Base-by-base conservation (phyloP, 805 yeast species). In the Starmerella geochares region DNA sequence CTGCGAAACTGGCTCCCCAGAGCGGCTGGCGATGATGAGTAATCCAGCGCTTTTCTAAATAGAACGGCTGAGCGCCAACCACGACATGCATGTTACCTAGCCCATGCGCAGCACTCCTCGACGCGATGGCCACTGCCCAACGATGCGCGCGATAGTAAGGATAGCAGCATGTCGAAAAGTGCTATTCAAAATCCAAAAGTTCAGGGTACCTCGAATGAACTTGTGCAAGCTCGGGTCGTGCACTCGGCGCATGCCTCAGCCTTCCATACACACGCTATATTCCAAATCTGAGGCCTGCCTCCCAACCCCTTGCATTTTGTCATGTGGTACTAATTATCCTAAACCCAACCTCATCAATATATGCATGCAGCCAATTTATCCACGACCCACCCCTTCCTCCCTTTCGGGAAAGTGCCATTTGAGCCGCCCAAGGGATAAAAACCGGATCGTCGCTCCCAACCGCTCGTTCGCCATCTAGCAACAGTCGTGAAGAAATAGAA, bases 281-380 rank as follows among this genome's bases (percentile, higher is more conserved):
- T 14, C 27, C 33, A 7, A 16, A 40, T 11, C 24, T 16, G 23
- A 7, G 33, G 44, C 2, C 29, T 27, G 32, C 33, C 32, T 40
- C 44, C 44, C 55, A 49, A 40, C 55, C 50, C 55, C 55, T 49
- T 51, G 16, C 35, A 20, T 28, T 28, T 35, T 25, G 25, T 33
- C 44, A 44, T 9, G 52, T 31, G 46, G 31, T 31, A n/a, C 21
- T 35, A 17, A 42, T 27, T 24, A 40, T 33, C 46, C 49, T 47
- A 52, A 44, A 31, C 56, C 56, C 54, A 52, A 46, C 54, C 54
- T 52, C 55, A 52, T 47, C 32, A 37, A 16, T 32, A 20, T 28
- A 44, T 54, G 58, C 58, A 53, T 47, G 50, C 45, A 46, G 48
- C 54, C 56, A 47, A 52, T 46, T 43, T 52, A 21, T 46, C 33